Conservation (phyloP, 371 early-diverging fungal species). For the Coemansia sp. region DNA sequence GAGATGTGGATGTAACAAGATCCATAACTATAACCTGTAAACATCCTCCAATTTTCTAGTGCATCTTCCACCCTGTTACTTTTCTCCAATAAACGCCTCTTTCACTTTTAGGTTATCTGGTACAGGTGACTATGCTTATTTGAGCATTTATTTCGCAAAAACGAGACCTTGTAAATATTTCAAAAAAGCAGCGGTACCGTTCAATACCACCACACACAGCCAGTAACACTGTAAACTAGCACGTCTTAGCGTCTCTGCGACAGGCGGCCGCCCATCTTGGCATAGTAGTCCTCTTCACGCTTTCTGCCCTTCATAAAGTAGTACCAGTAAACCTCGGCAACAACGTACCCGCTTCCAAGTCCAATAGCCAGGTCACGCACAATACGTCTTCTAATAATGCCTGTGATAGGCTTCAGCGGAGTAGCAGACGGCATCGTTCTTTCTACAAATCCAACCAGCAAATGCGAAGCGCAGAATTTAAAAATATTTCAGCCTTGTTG, state of each 20-base stretch:
- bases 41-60: background rate
- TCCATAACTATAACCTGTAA: background rate
- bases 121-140: no score
- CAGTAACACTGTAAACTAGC: background rate
- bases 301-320: constrained; percentile 31
- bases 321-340: constrained; percentile 49
- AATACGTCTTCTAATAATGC: constrained; percentile 47
- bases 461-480: background rate
- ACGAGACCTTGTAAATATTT: background rate
- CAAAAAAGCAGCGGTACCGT: background rate
- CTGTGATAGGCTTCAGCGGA: constrained; percentile 50
- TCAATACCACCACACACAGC: background rate
- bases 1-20: constrained; percentile 19
- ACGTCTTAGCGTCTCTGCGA: constrained; percentile 11
- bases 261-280: constrained; percentile 38
- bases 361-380: constrained; percentile 48
- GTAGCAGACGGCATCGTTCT: constrained; percentile 50
- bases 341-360: constrained; percentile 33
- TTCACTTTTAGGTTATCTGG: no score
- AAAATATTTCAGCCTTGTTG: background rate
- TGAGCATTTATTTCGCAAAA: background rate
- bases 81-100: background rate
- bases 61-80: background rate
- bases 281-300: constrained; percentile 43
- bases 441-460: background rate